Percentiles rank a stretch among this genome's conserved stretches.
Evolutionary conservation across 2,329 filamentous ascomycete genomes (phyloP).

Genomic region (Pyricularia sp.): DNA sequence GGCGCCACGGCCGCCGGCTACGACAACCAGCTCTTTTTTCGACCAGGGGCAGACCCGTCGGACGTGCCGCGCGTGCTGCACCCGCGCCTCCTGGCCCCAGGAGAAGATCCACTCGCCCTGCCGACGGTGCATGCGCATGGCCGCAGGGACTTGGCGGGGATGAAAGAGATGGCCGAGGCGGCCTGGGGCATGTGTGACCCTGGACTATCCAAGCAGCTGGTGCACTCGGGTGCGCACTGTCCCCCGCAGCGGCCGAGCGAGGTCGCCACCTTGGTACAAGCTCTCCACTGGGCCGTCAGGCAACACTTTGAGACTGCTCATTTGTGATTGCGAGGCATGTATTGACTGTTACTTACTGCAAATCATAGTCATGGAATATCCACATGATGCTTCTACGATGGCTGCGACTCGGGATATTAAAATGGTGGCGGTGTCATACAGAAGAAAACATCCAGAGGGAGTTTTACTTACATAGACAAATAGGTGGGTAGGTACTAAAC

Average conservation of each 20-base stretch:
- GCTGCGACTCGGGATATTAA: background rate
- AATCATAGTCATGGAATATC: no score
- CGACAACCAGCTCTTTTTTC: background rate
- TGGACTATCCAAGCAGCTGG: background rate
- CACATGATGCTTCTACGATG: no score
- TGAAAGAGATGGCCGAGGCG: background rate
- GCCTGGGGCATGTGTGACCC: background rate
- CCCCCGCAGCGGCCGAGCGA: background rate
- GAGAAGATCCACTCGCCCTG: background rate
- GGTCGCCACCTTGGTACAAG: background rate
- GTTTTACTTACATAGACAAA: no score
- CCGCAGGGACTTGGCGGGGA: background rate
- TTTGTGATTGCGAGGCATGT: background rate
- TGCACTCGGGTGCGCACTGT: background rate
- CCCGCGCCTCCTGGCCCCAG: background rate
- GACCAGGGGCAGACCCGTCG: background rate
- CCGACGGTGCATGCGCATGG: background rate
- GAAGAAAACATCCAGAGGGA: no score
- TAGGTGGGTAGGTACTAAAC: no score
- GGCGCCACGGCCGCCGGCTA: background rate
- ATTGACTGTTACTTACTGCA: background rate
- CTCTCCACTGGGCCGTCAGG: background rate
- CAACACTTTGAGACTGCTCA: background rate
- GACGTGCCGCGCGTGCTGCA: background rate
- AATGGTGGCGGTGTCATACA: no score